Percentiles rank a stretch among this genome's conserved stretches.
Evolutionary conservation across 805 yeast genomes (phyloP).

Genomic region (Suhomyces vadensis): DNA sequence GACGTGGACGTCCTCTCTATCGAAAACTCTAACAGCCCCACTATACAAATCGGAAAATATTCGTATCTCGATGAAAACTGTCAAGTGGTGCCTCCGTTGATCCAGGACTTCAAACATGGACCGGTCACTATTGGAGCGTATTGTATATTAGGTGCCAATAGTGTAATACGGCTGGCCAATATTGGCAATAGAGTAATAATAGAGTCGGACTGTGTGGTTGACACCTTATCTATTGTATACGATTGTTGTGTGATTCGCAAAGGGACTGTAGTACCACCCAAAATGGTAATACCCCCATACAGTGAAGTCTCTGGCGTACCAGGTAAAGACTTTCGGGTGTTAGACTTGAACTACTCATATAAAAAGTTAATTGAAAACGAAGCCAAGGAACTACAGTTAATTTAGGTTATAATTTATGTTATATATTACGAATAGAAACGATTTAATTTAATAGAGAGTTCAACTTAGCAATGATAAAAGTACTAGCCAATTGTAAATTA

Average conservation of each 20-base stretch:
- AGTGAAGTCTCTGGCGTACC: conserved; percentile 45
- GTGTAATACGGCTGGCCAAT: conserved; percentile 34
- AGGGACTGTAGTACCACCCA: conserved; percentile 43
- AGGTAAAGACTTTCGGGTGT: conserved; percentile 30
- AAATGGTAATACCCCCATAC: conserved; percentile 52
- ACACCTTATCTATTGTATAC: conserved; percentile 40
- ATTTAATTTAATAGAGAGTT: too few relatives aligned
- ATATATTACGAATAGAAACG: too few relatives aligned
- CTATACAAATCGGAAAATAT: conserved; percentile 48
- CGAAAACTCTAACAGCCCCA: conserved; percentile 14
- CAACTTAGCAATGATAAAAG: too few relatives aligned
- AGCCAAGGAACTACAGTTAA: conserved; percentile 26
- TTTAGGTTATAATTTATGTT: conserved; percentile 7
- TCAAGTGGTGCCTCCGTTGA: conserved; percentile 31
- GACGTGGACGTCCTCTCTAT: conserved; percentile 22
- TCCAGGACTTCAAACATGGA: conserved; percentile 17
- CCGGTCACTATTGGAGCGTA: conserved; percentile 49
- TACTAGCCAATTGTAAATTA: too few relatives aligned
- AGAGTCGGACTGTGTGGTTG: conserved; percentile 42
- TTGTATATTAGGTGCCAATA: conserved; percentile 39
- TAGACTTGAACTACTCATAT: conserved; percentile 30
- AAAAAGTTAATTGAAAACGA: conserved; percentile 38
- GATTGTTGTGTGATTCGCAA: conserved; percentile 53
- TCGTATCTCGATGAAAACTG: conserved; percentile 38
- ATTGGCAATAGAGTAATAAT: conserved; percentile 53